These are phyloP conservation scores for Nemania abortiva DNA, from an alignment of 2,329 filamentous ascomycete species.

Conservation along the genomic window DNA sequence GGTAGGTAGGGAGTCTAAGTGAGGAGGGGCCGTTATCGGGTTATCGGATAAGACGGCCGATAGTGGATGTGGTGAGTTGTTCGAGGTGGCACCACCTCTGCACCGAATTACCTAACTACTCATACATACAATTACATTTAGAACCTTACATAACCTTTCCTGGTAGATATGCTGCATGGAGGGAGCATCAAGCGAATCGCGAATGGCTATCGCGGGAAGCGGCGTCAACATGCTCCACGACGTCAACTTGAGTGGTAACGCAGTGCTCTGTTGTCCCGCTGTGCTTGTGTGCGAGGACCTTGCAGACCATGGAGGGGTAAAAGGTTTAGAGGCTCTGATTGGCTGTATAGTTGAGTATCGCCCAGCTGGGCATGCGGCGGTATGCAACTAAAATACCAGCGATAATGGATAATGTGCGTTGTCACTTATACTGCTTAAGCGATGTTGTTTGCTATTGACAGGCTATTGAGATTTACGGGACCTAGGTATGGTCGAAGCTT, in stretches of 20 bases:
- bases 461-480: not conserved
- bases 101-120: not conserved
- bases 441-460: constrained; percentile 3
- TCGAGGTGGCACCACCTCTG: constrained; percentile 8
- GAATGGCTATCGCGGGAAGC: not conserved
- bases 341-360: constrained; percentile 15
- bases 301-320: constrained; percentile 8
- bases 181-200: constrained; percentile 15
- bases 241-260: constrained; percentile 18
- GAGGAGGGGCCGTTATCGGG: constrained; percentile 15
- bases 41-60: constrained; percentile 29
- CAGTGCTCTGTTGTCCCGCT: constrained; percentile 8
- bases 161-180: not conserved
- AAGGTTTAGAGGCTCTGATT: constrained; percentile 14
- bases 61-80: constrained; percentile 27
- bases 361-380: constrained; percentile 19
- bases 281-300: not conserved
- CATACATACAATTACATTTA: not conserved
- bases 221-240: constrained; percentile 11
- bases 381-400: constrained; percentile 11
- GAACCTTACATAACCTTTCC: not conserved
- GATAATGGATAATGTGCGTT: constrained; percentile 14
- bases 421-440: constrained; percentile 7
- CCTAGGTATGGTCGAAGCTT: not conserved
- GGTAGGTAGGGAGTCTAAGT: not conserved